phyloP scores from a whole-genome alignment of 139 green algal species.

The Picochlorum sp. region DNA sequence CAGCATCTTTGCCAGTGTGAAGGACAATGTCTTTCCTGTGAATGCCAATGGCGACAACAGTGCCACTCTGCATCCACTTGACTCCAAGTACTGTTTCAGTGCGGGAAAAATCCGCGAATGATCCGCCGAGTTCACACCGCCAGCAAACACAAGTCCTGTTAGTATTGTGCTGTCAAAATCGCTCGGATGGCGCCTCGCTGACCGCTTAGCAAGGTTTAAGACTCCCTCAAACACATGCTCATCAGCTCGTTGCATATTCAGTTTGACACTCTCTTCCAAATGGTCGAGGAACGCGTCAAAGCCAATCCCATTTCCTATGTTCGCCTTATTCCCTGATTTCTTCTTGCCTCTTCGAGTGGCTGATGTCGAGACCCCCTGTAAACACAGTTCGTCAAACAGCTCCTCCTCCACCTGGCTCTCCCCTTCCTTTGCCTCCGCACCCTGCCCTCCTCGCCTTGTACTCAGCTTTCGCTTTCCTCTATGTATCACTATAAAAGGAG shows the following conservation, averaged over 20 bases:
- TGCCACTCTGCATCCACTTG: slow-evolving; percentile 27
- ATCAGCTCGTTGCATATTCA: neutral
- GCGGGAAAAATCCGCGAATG: slow-evolving; percentile 41
- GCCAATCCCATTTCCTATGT: neutral
- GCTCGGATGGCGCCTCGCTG: slow-evolving; percentile 12
- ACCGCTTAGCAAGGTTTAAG: neutral
- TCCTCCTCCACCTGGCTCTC: too few species aligned
- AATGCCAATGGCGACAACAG: slow-evolving; percentile 31
- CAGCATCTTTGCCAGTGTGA: slow-evolving; percentile 23
- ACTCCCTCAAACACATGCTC: neutral
- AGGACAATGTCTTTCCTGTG: neutral
- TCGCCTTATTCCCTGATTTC: too few species aligned
- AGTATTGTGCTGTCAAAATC: slow-evolving; percentile 17
- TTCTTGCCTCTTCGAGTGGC: too few species aligned
- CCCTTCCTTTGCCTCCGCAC: too few species aligned
- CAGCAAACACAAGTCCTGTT: slow-evolving; percentile 37
- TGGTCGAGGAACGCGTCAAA: neutral
- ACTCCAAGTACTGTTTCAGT: slow-evolving; percentile 18
- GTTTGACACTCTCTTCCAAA: neutral
- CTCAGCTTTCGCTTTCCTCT: too few species aligned
- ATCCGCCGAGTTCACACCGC: slow-evolving; percentile 43
- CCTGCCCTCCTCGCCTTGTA: too few species aligned
- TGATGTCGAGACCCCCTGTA: too few species aligned
- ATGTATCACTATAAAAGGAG: too few species aligned
- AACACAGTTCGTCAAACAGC: too few species aligned